phyloP scores from a whole-genome alignment of 352 stramenopile genomes.

The Phytophthora cryptogea region DNA sequence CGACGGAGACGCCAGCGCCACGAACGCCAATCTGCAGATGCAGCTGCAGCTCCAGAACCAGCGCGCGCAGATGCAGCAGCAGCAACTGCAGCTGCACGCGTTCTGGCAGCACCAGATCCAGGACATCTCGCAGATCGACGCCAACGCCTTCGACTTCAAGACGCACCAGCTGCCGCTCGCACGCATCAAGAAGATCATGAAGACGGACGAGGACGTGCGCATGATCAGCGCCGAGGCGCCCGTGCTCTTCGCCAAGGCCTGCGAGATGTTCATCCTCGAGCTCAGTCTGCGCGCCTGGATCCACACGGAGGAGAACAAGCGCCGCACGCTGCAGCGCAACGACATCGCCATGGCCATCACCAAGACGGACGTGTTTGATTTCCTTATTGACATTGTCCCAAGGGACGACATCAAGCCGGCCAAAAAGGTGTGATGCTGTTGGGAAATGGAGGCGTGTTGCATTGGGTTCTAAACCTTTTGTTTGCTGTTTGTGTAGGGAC shows the following conservation, averaged over 20 bases:
- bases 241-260: constrained; percentile 94
- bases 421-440: constrained; percentile 63
- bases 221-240: constrained; percentile 95
- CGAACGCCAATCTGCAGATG: constrained; percentile 76
- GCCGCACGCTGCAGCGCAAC: constrained; percentile 91
- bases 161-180: constrained; percentile 91
- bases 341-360: constrained; percentile 91
- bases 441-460: neutral
- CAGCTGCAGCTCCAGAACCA: constrained; percentile 88
- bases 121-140: constrained; percentile 89
- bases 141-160: constrained; percentile 87
- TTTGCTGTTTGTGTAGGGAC: constrained; percentile 39
- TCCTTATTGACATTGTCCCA: constrained; percentile 92
- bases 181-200: constrained; percentile 97
- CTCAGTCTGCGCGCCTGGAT: constrained; percentile 89
- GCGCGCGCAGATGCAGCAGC: constrained; percentile 88
- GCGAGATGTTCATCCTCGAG: constrained; percentile 94
- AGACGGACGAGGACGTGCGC: constrained; percentile 93
- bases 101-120: constrained; percentile 91
- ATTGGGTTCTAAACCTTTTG: no score
- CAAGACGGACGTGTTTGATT: constrained; percentile 93
- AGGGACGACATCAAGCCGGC: constrained; percentile 87
- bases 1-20: constrained; percentile 45
- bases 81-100: constrained; percentile 81
- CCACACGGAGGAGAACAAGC: constrained; percentile 93